Base-by-base conservation (phyloP, 148 eudicot genomes). In the Euryodendron excelsum region DNA sequence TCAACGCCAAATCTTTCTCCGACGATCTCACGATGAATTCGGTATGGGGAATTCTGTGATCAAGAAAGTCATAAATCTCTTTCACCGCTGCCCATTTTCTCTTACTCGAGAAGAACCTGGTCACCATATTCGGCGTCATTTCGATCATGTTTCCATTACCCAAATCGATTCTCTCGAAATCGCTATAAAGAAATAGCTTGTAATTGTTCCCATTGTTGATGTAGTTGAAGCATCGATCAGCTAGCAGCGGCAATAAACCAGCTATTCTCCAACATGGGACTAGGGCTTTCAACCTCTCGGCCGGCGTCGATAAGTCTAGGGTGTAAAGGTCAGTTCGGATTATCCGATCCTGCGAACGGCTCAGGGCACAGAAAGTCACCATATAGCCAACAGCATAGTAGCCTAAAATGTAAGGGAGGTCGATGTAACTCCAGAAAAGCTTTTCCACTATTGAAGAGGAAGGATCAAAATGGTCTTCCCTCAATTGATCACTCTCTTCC, bases 251-350 rank as follows among this genome's bases (percentile, higher is more conserved):
- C 45, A 93, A 47, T 53, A 93, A 68, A 27, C 94, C 86, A 0
- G 91, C 96, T 12, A 93, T 90, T 64, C 96, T 86, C 96, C 96
- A 93, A 74, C 98, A 93, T 0, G 94, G 93, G 15, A 91, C 79
- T 69, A 93, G 37, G 15, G 89, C 83, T 82, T 87, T 91, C 7
- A 90, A 33, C 55, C 98, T 78, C 27, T 91, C 98, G 0, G 85
- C 59, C 0, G 98, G 92, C 11, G 78, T 75, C 0, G 91, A 88
- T 23, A 93, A 80, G 79, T 93, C 92, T 8, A 91, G 21, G 0
- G 96, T 78, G 77, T 81, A 84, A 6, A 93, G 86, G 58, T 93
- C 94, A 0, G 98, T 88, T 73, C 94, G 82, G 55, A 82, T 79
- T 13, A 93, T 75, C 11, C 72, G 74, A 27, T 84, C 82, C 13